phyloP scores from a whole-genome alignment of 2,329 filamentous ascomycete species.

The Exophiala sideris region DNA sequence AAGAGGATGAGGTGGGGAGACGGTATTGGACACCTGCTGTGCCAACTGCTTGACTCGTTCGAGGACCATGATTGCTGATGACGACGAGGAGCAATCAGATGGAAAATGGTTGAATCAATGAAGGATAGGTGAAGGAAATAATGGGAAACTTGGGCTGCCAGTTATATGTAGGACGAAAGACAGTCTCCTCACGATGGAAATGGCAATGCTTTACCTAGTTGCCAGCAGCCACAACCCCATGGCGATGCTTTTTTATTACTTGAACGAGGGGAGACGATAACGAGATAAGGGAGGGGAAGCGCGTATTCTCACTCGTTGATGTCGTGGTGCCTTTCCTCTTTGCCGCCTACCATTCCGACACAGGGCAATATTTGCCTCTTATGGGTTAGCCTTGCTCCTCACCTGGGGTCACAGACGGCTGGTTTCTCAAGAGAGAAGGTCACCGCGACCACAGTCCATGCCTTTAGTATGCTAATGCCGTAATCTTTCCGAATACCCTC shows the following conservation, averaged over 20 bases:
- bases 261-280: constrained; percentile 11
- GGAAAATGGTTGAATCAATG: not conserved
- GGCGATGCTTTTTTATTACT: constrained; percentile 2
- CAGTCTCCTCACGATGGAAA: constrained; percentile 11
- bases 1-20: constrained; percentile 63
- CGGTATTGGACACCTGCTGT: constrained; percentile 57
- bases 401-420: not conserved
- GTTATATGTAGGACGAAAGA: constrained; percentile 6
- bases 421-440: constrained; percentile 6
- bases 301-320: constrained; percentile 10
- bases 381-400: constrained; percentile 16
- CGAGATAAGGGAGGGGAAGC: constrained; percentile 10
- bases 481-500: too few species aligned
- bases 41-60: constrained; percentile 63
- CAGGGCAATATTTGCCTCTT: constrained; percentile 17
- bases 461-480: too few species aligned
- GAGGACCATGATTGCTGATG: constrained; percentile 50
- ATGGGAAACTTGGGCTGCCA: not conserved
- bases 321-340: constrained; percentile 24
- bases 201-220: constrained; percentile 4
- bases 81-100: not conserved
- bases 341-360: constrained; percentile 3
- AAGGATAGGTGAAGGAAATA: not conserved
- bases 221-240: not conserved
- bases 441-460: constrained; percentile 9